A percentile compares a stretch with the other conserved stretches of the same genome.
These are phyloP conservation scores for Saccharomyces kudriavzevii DNA, from an alignment of 805 yeast genomes.

Conservation along the genomic window DNA sequence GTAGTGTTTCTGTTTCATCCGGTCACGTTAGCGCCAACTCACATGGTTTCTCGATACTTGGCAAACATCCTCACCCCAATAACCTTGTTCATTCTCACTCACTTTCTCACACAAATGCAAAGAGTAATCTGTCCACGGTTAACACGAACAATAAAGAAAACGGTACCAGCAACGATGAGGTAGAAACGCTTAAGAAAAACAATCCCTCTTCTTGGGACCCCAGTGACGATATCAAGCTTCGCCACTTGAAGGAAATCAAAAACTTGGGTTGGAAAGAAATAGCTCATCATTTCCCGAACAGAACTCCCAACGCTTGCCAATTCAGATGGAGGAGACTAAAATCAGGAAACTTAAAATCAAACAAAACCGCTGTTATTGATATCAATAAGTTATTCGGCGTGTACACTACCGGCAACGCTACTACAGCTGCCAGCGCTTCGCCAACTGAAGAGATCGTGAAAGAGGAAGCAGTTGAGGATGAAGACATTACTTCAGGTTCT, in stretches of 20 bases:
- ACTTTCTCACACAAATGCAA: not conserved
- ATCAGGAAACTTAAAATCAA: constrained; percentile 35
- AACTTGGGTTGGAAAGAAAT: constrained; percentile 88
- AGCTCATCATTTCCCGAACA: constrained; percentile 63
- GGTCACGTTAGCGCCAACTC: not conserved
- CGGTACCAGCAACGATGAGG: not conserved
- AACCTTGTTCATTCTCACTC: not conserved
- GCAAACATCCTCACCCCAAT: constrained; percentile 16
- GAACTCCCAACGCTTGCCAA: constrained; percentile 87
- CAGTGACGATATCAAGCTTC: constrained; percentile 59
- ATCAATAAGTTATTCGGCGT: constrained; percentile 14
- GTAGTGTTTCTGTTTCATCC: not conserved
- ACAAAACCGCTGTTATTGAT: constrained; percentile 22
- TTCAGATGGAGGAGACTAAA: constrained; percentile 77
- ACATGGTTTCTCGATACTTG: constrained; percentile 9
- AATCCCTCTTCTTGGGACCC: constrained; percentile 69
- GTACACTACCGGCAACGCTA: not conserved
- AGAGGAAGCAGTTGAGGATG: constrained; percentile 7
- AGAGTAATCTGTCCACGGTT: constrained; percentile 9
- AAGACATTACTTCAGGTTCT: not conserved
- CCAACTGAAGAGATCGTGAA: not conserved
- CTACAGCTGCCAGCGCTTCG: not conserved
- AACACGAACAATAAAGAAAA: constrained; percentile 6
- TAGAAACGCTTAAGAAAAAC: constrained; percentile 5
- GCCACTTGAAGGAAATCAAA: constrained; percentile 73